Percentiles rank a stretch among this genome's conserved stretches.
phyloP scores from a whole-genome alignment of 176 grass and related monocot genomes.

The Panicum miliaceum region DNA sequence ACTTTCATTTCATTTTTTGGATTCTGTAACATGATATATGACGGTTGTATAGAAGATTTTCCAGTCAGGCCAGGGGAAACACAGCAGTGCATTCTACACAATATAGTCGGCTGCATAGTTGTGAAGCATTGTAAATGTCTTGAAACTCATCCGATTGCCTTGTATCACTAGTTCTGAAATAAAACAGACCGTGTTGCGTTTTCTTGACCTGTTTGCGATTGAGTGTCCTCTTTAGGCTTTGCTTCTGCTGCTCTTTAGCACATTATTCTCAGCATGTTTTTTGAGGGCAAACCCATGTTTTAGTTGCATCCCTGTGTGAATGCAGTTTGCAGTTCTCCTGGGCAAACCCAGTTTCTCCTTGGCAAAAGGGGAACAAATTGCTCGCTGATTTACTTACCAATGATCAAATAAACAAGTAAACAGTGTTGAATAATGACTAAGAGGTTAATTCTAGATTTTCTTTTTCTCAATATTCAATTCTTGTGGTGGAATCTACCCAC shows the following conservation, averaged over 20 bases:
- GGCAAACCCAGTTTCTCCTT: no score
- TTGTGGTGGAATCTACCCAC: no score
- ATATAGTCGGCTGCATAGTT: conserved; percentile 25
- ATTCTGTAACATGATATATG: conserved; percentile 49
- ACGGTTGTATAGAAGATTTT: conserved; percentile 54
- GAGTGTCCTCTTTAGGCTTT: neutral
- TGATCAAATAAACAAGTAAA: no score
- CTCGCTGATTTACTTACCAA: no score
- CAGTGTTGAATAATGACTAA: no score
- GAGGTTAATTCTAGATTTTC: no score
- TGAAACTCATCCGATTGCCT: neutral
- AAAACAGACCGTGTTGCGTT: neutral
- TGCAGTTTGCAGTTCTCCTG: no score
- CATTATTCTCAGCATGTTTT: neutral
- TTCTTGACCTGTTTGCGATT: neutral
- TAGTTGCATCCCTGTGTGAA: no score
- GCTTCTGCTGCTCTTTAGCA: neutral
- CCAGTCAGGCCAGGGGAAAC: neutral
- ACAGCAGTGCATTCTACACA: conserved; percentile 16
- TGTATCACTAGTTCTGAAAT: neutral
- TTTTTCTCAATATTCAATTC: no score
- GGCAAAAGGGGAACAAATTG: no score
- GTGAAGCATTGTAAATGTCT: conserved; percentile 35
- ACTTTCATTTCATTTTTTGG: conserved; percentile 34
- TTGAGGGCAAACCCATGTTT: no score